Conservation (phyloP, 2,329 filamentous ascomycete species). For the Ophiosphaerella herpotricha region DNA sequence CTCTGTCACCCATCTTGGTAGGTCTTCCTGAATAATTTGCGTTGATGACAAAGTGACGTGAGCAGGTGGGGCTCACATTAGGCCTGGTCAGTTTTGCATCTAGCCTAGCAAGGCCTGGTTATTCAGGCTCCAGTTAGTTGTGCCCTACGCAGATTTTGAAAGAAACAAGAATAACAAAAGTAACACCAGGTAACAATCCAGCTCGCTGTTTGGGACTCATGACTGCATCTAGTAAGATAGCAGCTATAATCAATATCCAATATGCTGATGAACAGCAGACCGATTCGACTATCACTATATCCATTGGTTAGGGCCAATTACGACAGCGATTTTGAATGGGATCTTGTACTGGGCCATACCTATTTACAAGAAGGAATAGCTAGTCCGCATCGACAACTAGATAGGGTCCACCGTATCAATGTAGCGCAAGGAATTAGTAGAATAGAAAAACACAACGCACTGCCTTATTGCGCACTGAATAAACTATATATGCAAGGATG, state of each 20-base stretch:
- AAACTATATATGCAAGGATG: not conserved
- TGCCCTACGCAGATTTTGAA: not conserved
- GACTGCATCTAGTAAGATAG: slow-evolving; percentile 24
- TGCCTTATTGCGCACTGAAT: too few relatives aligned
- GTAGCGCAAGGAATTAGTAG: too few relatives aligned
- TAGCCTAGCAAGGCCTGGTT: slow-evolving; percentile 34
- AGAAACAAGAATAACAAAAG: not conserved
- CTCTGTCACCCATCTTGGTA: slow-evolving; percentile 56
- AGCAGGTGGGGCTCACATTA: slow-evolving; percentile 29
- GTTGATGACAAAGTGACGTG: not conserved
- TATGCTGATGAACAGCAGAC: slow-evolving; percentile 15
- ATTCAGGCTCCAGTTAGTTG: slow-evolving; percentile 38
- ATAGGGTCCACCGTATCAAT: too few relatives aligned
- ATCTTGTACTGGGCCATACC: slow-evolving; percentile 35
- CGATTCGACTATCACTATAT: slow-evolving; percentile 42
- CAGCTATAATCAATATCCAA: not conserved
- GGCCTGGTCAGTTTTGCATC: slow-evolving; percentile 34
- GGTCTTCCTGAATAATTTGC: slow-evolving; percentile 23
- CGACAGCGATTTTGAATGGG: slow-evolving; percentile 39
- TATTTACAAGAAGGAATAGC: slow-evolving; percentile 20
- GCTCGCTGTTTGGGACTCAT: slow-evolving; percentile 45
- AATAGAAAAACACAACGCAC: too few relatives aligned
- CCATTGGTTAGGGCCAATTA: slow-evolving; percentile 38
- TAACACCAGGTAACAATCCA: slow-evolving; percentile 33
- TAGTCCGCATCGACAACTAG: too few relatives aligned